Base-by-base conservation (phyloP, 2,329 filamentous ascomycete species). In the Epicoccum nigrum region DNA sequence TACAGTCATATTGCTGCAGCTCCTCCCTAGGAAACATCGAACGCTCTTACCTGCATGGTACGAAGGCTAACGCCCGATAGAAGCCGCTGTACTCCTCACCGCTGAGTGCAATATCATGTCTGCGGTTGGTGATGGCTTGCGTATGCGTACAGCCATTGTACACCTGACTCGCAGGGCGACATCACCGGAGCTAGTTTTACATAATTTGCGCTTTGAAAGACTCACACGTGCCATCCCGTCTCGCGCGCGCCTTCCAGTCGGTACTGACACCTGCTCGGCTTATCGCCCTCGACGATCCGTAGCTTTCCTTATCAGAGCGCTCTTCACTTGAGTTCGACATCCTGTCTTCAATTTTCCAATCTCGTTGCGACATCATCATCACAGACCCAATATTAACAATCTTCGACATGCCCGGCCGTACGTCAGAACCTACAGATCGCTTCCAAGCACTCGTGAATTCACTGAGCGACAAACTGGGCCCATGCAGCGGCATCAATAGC, bases 401-500 rank as follows among this genome's bases (percentile, higher is more conserved):
- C 13, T 28, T 42, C 51, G 62, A n/a, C 33, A 67, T 65, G 61
- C 62, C 62, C 21, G 56, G 58, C 20, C 53, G 61, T 32, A 63
- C 58, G 17, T 54, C 56, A 31, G 55, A 62, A 15, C 20, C 55
- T 9, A 42, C 28, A 12, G 55, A 65, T 49, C 55, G 53, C 11
- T 94, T 95, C 69, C 83, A 92, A 30, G 73, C 79, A 45, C 85
- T 96, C 37, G 88, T 95, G 47, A 68, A 82, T 51, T 83, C 84
- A n/a, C 83, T 96, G 62, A 92, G 87, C 65, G 77, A 82, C 47
- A 85, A 84, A 19, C 82, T 97, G 4, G 92, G 91, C 2, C 88
- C 90, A 3, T 89, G 86, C 51, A 94, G 89, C 11, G 92, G 92
- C 3, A 81, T 96, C 63, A 86, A 89, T 54, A 94, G 89, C 27